phyloP scores from a whole-genome alignment of 306 rosid genomes.

The Vicia faba region DNA sequence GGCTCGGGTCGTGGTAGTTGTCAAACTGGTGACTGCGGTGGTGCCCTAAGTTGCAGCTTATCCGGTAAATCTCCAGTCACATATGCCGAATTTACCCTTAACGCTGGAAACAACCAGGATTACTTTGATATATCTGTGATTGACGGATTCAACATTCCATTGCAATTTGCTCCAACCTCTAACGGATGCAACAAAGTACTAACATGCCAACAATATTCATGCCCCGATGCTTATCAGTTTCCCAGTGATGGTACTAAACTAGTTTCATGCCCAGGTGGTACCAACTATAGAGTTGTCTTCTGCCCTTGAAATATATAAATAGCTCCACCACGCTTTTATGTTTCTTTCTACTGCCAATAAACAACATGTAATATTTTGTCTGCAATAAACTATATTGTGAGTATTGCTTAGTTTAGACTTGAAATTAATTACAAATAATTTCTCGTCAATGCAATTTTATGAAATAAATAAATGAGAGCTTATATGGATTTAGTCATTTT shows the following conservation, averaged over 20 bases:
- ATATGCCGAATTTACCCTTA: background rate
- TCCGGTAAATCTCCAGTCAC: background rate
- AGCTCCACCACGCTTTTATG: too few species aligned
- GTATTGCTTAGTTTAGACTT: too few species aligned
- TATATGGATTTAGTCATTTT: too few species aligned
- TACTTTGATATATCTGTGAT: background rate
- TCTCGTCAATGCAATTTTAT: too few species aligned
- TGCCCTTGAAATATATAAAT: background rate
- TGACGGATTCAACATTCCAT: slow-evolving; percentile 23
- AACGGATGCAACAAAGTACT: background rate
- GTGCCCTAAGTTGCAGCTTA: slow-evolving; percentile 1
- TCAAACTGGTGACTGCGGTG: slow-evolving; percentile 60
- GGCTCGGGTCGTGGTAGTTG: slow-evolving; percentile 45
- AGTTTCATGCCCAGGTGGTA: slow-evolving; percentile 1
- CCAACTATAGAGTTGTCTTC: slow-evolving; percentile 3
- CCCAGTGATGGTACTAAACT: background rate
- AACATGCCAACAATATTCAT: background rate
- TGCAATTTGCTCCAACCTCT: background rate
- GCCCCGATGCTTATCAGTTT: background rate
- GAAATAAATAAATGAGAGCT: too few species aligned
- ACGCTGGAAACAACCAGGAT: background rate
- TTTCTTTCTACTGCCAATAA: too few species aligned
- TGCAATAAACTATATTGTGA: too few species aligned
- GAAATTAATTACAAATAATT: too few species aligned
- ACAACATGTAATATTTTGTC: too few species aligned